Base-by-base conservation (phyloP, 148 eudicot species). In the Silene uniflora region DNA sequence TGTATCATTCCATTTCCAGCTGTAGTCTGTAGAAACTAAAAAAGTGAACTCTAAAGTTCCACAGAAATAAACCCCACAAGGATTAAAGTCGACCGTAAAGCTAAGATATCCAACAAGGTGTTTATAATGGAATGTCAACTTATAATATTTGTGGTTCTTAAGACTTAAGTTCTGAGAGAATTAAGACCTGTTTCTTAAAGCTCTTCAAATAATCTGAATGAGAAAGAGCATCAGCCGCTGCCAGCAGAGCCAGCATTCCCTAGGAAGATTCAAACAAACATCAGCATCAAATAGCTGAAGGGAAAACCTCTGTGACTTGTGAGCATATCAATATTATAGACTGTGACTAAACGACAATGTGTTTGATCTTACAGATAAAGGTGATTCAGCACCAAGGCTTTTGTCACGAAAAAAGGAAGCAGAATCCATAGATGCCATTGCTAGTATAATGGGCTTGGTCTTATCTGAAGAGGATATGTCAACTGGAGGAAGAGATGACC, bases 341-440 rank as follows among this genome's bases (percentile, higher is more conserved):
- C 44, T 24, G 72, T 5, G 9, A 32, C 69, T 7, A 49, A 19
- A 10, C 11, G 67, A 21, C 27, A 65, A 17, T 11, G 19, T 12
- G 71, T 63, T 32, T 65, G 69, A 78, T 83, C 97, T 86, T 84
- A 95, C 98, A 74, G 98, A 95, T 80, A 91, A 77, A 16, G 91
- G 91, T 59, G 98, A 95, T 70, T 95, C 96, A 76, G 98, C 98
- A 76, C 98, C 98, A 66, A 89, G 81, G 86, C 86, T 88, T 88
- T 86, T 92, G 87, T 95, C 98, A 88, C 98, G 97, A 77, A 95
- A 95, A 79, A 95, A 88, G 22, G 98, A 90, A 63, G 93, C 96
- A 69, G 97, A 87, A 82, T 95, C 98, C 98, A 95, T 92, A 64
- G 98, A 87, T 77, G 96, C 88, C 76, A 90, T 74, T 11, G 86